Evolutionary conservation across 176 grass and related monocot species (phyloP), one percentile per base, ranked within the genome.

Genomic region (Bromus sterilis): DNA sequence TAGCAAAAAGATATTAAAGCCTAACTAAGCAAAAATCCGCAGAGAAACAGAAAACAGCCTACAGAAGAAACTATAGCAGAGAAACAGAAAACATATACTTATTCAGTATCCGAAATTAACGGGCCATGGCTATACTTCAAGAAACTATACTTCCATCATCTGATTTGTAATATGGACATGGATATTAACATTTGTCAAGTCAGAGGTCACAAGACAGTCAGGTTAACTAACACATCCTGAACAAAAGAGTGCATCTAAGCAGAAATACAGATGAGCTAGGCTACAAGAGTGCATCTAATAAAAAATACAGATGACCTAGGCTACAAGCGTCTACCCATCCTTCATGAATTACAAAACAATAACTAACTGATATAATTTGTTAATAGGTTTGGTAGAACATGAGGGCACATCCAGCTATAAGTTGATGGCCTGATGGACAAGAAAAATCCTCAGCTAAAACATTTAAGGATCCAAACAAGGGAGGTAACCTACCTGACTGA

Each of bases 401-500:
- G 40, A 80, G 76, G 24, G 28, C 23, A 40, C 11, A 72, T 37
- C 5, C 21, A 81, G 8, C 39, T 64, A 76, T 33, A 79, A 21
- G 26, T 81, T 42, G 7, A 79, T 33, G 30, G 21, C 48, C 56
- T 69, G 55, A 33, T 69, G 49, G 33, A 69, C 9, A 0, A 42
- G 35, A 55, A 14, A 60, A 60, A 30, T 25, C n/a, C 21, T 58
- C 35, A 76, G 59, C 6, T 75, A 21, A 80, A 85, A 77, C 30
- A 29, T 20, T 66, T 81, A 18, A 3, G 36, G 48, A 26, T 71
- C 7, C 63, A 81, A 71, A 70, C 63, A 71, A 77, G 63, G 40
- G 26, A 71, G 43, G 28, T 76, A 55, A 40, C 81, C 49, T 74
- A 97, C 95, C 95, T 94, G 79, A 86, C 59, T 82, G 89, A 94